Percentiles rank a stretch among this genome's conserved stretches.
These are phyloP conservation scores for Heliocybe sulcata DNA, from an alignment of 1,284 basidiomycete genomes.

Conservation along the genomic window DNA sequence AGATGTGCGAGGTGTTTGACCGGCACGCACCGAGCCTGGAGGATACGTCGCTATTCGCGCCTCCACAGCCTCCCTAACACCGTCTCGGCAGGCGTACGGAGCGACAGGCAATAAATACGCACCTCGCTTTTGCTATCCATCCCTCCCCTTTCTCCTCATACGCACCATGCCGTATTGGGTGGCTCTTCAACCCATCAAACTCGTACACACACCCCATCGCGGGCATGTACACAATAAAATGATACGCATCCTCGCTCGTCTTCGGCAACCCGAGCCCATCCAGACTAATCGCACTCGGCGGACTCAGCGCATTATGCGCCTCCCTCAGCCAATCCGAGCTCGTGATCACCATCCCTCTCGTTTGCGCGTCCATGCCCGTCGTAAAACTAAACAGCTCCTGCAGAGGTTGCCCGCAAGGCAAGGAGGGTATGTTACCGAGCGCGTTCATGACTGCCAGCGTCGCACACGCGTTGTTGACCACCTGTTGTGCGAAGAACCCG, in stretches of 20 bases:
- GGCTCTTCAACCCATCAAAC: constrained; percentile 78
- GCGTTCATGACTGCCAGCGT: constrained; percentile 91
- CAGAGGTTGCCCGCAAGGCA: constrained; percentile 65
- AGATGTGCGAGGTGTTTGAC: constrained; percentile 3
- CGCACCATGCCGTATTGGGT: constrained; percentile 70
- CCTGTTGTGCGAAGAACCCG: constrained; percentile 89
- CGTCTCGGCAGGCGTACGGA: constrained; percentile 7
- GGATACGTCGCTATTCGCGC: constrained; percentile 85
- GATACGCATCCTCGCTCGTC: constrained; percentile 83
- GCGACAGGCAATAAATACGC: constrained; percentile 11
- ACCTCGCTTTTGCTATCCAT: constrained; percentile 79
- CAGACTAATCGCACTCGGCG: constrained; percentile 76
- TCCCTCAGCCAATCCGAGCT: constrained; percentile 82
- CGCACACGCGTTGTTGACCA: constrained; percentile 91
- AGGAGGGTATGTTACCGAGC: constrained; percentile 78
- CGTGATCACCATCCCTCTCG: constrained; percentile 77
- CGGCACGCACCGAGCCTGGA: constrained; percentile 52
- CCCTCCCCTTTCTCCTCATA: constrained; percentile 63
- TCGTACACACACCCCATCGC: constrained; percentile 81
- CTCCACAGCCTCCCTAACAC: constrained; percentile 73
- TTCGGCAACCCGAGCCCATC: constrained; percentile 69
- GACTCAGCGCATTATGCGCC: constrained; percentile 86
- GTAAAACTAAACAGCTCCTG: constrained; percentile 74
- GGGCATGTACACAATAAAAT: constrained; percentile 89
- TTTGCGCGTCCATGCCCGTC: constrained; percentile 79